Evolutionary conservation across 768 basidiomycete species (phyloP), one percentile per base, ranked within the genome.

Genomic region (Kwoniella europaea): DNA sequence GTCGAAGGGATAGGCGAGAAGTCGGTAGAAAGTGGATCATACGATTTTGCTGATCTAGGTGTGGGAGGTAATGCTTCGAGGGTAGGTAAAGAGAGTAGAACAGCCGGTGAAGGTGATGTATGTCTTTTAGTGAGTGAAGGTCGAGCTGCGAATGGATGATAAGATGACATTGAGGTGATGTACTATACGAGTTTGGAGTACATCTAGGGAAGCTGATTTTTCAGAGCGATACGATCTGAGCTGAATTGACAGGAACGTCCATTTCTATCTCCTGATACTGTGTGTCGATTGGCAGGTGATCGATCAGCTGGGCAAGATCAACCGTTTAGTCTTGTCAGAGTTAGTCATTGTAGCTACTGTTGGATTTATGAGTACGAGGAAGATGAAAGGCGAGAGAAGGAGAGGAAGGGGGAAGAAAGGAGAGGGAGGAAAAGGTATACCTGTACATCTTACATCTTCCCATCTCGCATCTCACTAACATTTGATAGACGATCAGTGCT

Each of bases 101-200:
- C 53, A 18, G 65, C 43, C 0, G 65, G 55, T 5, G 65, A 67
- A 10, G 57, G 65, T 27, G 65, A 67, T 0, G 57, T 67, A 22
- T 60, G 65, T 60, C 57, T 4, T 60, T 67, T 60, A 35, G 56
- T 44, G n/a, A 67, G 55, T 7, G 55, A 52, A 16, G 65, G 65
- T 22, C 65, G 56, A 52, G 57, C 65, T 43, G 55, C 64, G 18
- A 65, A 65, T 43, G 64, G 55, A 57, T 65, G 64, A 44, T 57
- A 61, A 44, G 42, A 43, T 61, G 59, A 61, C 59, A 61, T 61
- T 29, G 42, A n/a, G 18, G 20, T 13, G 35, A 9, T 43, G 2
- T 43, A 16, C 1, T 16, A 16, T n/a, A 35, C n/a, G n/a, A n/a
- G n/a, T n/a, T n/a, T n/a, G n/a, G 7, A 35, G 41, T n/a, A 43